These are phyloP conservation scores for Erodium maritimum DNA, from an alignment of 345 rosid species.

Conservation along the genomic window DNA sequence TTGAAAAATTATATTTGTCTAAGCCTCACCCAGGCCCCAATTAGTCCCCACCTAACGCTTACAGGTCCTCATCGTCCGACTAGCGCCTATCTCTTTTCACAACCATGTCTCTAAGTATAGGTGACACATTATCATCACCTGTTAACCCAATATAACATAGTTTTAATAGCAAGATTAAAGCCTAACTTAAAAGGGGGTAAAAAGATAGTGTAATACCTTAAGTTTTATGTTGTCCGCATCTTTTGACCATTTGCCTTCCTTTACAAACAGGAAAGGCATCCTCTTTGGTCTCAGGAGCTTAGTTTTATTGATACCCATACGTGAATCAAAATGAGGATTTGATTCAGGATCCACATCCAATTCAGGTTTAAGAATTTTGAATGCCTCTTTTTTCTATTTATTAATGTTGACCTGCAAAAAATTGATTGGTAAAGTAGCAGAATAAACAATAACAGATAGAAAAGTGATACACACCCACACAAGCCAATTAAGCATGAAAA, in stretches of 20 bases:
- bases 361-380: conserved; percentile 93
- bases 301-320: conserved; percentile 73
- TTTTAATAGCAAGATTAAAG: too few species aligned
- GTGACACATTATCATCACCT: too few species aligned
- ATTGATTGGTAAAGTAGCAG: neutral
- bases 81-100: too few species aligned
- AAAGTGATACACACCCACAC: conserved; percentile 2
- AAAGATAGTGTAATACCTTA: conserved; percentile 31
- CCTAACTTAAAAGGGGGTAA: too few species aligned
- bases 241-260: conserved; percentile 94
- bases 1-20: too few species aligned
- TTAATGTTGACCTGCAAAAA: conserved; percentile 81
- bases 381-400: conserved; percentile 91
- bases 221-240: conserved; percentile 79
- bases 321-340: conserved; percentile 67
- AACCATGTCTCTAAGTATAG: too few species aligned
- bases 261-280: conserved; percentile 86
- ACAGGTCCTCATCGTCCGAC: too few species aligned
- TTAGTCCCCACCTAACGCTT: too few species aligned
- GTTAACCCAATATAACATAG: too few species aligned
- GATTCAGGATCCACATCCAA: conserved; percentile 70
- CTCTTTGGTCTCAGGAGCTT: conserved; percentile 88
- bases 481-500: neutral
- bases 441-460: conserved; percentile 5
- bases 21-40: too few species aligned